Conservation (phyloP, 768 basidiomycete species). For the Pisolithus orientalis region DNA sequence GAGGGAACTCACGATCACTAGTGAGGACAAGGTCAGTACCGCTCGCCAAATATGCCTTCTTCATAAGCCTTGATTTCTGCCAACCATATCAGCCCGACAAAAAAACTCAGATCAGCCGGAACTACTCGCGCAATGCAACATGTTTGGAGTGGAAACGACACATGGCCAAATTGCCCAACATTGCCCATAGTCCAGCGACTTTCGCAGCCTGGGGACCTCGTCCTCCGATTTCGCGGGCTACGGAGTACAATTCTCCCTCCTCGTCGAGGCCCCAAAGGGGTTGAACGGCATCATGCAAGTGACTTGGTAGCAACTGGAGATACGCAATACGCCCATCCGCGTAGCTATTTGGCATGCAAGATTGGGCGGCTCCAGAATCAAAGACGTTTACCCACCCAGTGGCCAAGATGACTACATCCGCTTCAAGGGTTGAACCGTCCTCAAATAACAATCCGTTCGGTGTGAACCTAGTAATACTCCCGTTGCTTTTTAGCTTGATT, state of each 20-base stretch:
- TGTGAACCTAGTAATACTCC: constrained; percentile 40
- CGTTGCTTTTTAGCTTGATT: constrained; percentile 65
- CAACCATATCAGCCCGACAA: background rate
- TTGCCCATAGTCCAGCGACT: constrained; percentile 41
- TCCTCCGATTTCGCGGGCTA: constrained; percentile 44
- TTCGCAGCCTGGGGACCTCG: constrained; percentile 10
- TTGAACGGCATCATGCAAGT: constrained; percentile 4
- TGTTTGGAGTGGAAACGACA: constrained; percentile 66
- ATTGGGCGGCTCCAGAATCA: background rate
- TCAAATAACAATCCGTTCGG: constrained; percentile 41
- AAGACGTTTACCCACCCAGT: constrained; percentile 39
- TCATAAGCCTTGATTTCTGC: constrained; percentile 68
- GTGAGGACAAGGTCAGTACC: too few species aligned
- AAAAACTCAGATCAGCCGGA: background rate
- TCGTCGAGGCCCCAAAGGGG: constrained; percentile 18
- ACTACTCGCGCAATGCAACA: constrained; percentile 53
- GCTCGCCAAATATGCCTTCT: constrained; percentile 25
- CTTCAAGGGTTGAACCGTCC: constrained; percentile 39
- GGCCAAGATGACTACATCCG: constrained; percentile 54
- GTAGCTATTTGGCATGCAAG: background rate
- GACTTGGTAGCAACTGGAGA: constrained; percentile 2
- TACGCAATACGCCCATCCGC: background rate
- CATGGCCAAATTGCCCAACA: constrained; percentile 57
- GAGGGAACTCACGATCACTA: too few species aligned
- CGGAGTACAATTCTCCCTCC: constrained; percentile 13